Evolutionary conservation across 2,329 filamentous ascomycete genomes (phyloP).

Genomic region (Fusarium lyarnte): DNA sequence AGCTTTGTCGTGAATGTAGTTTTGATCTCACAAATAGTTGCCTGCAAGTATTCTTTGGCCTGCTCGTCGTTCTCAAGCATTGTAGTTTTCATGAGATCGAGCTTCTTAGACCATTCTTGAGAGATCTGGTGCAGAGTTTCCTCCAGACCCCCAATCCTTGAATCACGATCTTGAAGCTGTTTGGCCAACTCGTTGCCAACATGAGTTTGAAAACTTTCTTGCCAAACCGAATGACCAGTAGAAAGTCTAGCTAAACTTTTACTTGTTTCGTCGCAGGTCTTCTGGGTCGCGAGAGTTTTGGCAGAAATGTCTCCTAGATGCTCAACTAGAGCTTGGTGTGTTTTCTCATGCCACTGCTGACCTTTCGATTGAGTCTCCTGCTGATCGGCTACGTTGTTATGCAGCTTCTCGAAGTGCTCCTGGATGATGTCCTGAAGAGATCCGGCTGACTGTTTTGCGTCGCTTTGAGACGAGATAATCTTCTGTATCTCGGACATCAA

Average conservation of each 20-base stretch:
- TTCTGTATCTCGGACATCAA: constrained; percentile 28
- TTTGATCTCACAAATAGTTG: constrained; percentile 31
- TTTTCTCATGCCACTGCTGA: not conserved
- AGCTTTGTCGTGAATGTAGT: constrained; percentile 38
- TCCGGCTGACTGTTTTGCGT: constrained; percentile 6
- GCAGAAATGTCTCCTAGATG: constrained; percentile 11
- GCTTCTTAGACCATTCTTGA: constrained; percentile 27
- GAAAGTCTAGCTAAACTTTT: constrained; percentile 15
- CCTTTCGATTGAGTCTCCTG: not conserved
- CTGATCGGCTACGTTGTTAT: not conserved
- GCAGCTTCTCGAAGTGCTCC: constrained; percentile 12
- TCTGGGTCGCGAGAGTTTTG: constrained; percentile 13
- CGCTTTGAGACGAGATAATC: constrained; percentile 13
- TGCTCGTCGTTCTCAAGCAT: constrained; percentile 19
- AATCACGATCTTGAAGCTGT: constrained; percentile 33
- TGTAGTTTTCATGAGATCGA: constrained; percentile 25
- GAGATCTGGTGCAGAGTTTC: constrained; percentile 27
- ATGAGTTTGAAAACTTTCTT: not conserved
- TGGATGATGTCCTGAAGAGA: constrained; percentile 2
- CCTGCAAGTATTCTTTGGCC: constrained; percentile 27
- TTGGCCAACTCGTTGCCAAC: constrained; percentile 26
- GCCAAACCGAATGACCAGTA: constrained; percentile 1
- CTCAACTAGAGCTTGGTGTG: constrained; percentile 1
- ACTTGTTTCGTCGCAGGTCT: constrained; percentile 27
- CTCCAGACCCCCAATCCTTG: constrained; percentile 36